Base-by-base conservation (phyloP, 441 rosid genomes). In the Theobroma grandiflorum region DNA sequence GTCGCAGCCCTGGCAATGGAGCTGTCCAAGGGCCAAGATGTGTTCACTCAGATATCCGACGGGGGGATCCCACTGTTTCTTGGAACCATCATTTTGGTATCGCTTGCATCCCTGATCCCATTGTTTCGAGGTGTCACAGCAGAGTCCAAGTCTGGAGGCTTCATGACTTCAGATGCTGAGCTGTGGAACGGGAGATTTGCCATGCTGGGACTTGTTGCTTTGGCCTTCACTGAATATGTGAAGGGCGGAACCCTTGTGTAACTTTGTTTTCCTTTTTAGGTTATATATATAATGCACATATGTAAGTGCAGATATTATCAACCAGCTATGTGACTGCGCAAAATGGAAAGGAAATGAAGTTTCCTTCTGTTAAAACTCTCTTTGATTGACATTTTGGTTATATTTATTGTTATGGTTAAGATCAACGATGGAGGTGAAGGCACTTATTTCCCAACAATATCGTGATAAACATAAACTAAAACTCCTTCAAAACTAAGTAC, bases 101-200 rank as follows among this genome's bases (percentile, higher is more conserved):
- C 98, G 0, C 74, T 88, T 0, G 98, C 99, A 7, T 95, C 98
- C 2, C 72, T 95, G 53, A 76, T 92, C 9, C 98, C 98, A 0
- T 57, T 94, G 45, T 85, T 88, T 55, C 81, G 80, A 78, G 97
- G 99, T 2, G 90, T 92, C 3, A 84, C 88, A 2, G 97, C 1
- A 0, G 97, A 94, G 85, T 88, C 97, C 0, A 84, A 84, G 53
- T 88, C 98, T 0, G 76, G 85, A 0, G 97, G 93, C 26, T 0
- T 91, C 2, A 91, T 91, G 98, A 94, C 95, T 0, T 92, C 97
- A 5, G 87, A 95, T 47, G 99, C 97, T 4, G 97, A 95, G 87
- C 52, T 94, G 7, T 95, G 92, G 99, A 95, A 95, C 35, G 99
- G 97, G 0, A 91, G 99, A 68, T 76, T 92, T 0, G 98, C 98